Evolutionary conservation across 1,284 basidiomycete species (phyloP).

Genomic region (Puccinia horiana): DNA sequence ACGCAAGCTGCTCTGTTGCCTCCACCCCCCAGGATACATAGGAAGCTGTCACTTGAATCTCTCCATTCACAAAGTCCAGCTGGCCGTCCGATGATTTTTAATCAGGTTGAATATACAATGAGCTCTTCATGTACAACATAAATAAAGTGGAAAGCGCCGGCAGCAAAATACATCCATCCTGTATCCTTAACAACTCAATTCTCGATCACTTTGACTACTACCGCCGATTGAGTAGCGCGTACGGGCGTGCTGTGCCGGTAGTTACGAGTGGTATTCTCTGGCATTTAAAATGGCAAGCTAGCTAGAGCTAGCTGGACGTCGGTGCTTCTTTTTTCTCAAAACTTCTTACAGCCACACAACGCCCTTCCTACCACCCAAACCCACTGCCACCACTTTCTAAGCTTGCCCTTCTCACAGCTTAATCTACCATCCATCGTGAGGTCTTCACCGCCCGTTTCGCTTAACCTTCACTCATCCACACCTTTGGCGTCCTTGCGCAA

Average conservation of each 20-base stretch:
- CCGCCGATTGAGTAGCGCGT: not conserved
- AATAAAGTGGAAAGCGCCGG: too few relatives aligned
- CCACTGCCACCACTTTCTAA: not conserved
- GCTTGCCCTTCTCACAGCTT: not conserved
- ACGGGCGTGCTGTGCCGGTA: not conserved
- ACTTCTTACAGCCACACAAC: not conserved
- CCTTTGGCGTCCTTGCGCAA: not conserved
- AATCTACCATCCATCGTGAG: not conserved
- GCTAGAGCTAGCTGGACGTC: not conserved
- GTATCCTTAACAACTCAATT: constrained; percentile 2
- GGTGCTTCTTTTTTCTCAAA: not conserved
- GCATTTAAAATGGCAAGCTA: too few relatives aligned
- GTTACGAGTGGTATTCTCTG: not conserved
- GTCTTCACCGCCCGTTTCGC: not conserved
- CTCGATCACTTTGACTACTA: constrained; percentile 2
- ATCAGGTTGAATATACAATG: too few relatives aligned
- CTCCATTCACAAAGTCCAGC: not conserved
- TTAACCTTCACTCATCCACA: not conserved
- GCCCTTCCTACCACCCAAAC: not conserved
- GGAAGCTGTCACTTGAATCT: not conserved
- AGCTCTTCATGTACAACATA: too few relatives aligned
- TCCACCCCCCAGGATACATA: not conserved
- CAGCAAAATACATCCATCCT: not conserved
- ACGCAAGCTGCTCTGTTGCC: not conserved
- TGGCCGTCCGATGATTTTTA: not conserved